A percentile compares a stretch with the other conserved stretches of the same genome.
Conservation (phyloP, 139 green algal genomes). For the Chlamydomonas incerta region DNA sequence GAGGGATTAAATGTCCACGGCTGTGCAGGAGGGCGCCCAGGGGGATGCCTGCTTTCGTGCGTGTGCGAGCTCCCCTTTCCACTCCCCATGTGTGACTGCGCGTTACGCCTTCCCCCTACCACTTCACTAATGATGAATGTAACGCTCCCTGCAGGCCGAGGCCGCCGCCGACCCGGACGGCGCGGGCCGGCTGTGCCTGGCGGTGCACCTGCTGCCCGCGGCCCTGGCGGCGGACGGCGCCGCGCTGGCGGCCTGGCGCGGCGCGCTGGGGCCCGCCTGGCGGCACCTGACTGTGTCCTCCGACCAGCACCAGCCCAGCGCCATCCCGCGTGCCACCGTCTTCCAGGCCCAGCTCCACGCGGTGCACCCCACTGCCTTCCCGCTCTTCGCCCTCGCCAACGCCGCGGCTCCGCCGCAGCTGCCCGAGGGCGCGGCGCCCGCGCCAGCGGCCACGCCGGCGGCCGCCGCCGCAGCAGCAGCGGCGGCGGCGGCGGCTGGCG, state of each 20-base stretch:
- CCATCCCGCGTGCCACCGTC: conserved; percentile 40
- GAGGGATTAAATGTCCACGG: no score
- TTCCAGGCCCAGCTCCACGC: conserved; percentile 76
- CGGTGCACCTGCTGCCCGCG: conserved; percentile 71
- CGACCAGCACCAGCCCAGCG: background rate
- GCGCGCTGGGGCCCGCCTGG: conserved; percentile 1
- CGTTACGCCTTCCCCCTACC: no score
- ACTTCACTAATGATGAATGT: no score
- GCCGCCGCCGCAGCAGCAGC: background rate
- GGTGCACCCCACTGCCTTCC: conserved; percentile 79
- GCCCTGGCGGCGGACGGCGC: conserved; percentile 51
- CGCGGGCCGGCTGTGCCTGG: background rate
- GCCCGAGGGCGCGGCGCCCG: background rate
- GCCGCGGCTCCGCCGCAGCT: background rate
- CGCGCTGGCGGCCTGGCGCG: conserved; percentile 58
- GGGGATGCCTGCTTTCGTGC: no score
- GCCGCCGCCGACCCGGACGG: background rate
- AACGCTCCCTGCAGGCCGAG: background rate
- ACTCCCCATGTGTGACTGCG: no score
- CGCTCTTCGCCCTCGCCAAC: conserved; percentile 46
- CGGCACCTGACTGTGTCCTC: conserved; percentile 64
- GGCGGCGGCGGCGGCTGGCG: background rate
- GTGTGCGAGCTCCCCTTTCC: no score
- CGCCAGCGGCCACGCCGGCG: background rate
- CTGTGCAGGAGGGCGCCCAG: no score